Conservation (phyloP, 257 asterid genomes). For the Solanum microdontum region DNA sequence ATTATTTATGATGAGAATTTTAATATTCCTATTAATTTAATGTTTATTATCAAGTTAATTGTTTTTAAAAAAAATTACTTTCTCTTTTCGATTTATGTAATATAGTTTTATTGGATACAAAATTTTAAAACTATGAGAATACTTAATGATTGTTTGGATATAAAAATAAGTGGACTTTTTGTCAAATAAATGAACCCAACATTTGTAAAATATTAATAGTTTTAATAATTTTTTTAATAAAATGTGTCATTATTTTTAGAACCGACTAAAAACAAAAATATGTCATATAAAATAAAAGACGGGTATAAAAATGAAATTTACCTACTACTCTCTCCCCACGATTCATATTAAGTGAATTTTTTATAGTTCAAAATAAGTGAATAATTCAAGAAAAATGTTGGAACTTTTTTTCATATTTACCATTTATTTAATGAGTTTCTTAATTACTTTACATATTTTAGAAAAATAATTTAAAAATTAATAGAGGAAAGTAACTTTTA, state of each 20-base stretch:
- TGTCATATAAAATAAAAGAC: not conserved
- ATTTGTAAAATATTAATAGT: not conserved
- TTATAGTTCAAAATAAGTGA: not conserved
- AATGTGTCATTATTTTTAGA: not conserved
- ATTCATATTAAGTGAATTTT: not conserved
- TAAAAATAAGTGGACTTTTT: not conserved
- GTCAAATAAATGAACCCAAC: not conserved
- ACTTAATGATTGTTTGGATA: not conserved
- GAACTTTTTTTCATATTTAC: not conserved
- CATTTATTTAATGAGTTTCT: too few species aligned
- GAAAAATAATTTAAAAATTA: too few species aligned
- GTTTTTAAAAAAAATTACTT: not conserved
- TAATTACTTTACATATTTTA: too few species aligned
- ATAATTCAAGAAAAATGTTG: too few species aligned
- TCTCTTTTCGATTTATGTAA: not conserved
- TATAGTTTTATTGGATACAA: not conserved
- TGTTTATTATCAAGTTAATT: not conserved
- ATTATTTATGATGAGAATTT: not conserved
- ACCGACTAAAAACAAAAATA: not conserved
- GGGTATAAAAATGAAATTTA: not conserved
- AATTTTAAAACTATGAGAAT: not conserved
- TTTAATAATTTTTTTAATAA: not conserved
- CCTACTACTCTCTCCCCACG: not conserved
- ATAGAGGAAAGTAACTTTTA: not conserved
- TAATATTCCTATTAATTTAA: not conserved